These are phyloP conservation scores for Amniculicola lignicola DNA, from an alignment of 495 filamentous ascomycete genomes.

Conservation along the genomic window DNA sequence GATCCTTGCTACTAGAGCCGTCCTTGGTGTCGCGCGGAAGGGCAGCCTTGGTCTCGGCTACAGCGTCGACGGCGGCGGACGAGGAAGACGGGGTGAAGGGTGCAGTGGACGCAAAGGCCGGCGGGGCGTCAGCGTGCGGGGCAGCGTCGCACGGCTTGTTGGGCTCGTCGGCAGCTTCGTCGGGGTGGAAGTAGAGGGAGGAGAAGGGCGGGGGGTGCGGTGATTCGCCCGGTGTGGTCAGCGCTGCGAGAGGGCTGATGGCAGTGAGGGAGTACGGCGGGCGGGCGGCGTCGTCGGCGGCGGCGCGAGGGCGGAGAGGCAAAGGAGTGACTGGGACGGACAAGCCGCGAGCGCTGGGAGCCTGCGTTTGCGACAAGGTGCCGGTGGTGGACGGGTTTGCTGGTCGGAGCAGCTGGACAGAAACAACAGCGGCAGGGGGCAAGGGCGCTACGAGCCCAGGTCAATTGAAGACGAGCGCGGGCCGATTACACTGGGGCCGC, in stretches of 20 bases:
- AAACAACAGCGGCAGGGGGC: no score
- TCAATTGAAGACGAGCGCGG: slow-evolving; percentile 12
- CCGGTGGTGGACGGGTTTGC: slow-evolving; percentile 34
- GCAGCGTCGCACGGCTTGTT: slow-evolving; percentile 56
- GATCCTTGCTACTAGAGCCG: slow-evolving; percentile 61
- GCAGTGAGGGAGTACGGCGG: slow-evolving; percentile 54
- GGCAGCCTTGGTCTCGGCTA: slow-evolving; percentile 80
- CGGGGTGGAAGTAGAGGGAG: slow-evolving; percentile 55
- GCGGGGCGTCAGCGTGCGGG: slow-evolving; percentile 39
- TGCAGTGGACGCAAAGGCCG: slow-evolving; percentile 53
- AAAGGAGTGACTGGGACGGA: slow-evolving; percentile 54
- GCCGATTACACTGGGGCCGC: slow-evolving; percentile 13
- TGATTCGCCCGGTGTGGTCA: slow-evolving; percentile 53
- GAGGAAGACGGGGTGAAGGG: slow-evolving; percentile 41
- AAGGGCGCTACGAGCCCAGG: slow-evolving; percentile 26
- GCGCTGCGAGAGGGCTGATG: slow-evolving; percentile 9
- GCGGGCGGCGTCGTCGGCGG: slow-evolving; percentile 45
- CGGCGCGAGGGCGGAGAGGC: slow-evolving; percentile 3
- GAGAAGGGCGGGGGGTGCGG: slow-evolving; percentile 62
- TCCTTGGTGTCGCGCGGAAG: slow-evolving; percentile 77
- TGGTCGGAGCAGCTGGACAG: slow-evolving; percentile 31
- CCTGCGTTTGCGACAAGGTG: slow-evolving; percentile 70
- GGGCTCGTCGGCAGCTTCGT: slow-evolving; percentile 44
- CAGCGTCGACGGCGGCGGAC: slow-evolving; percentile 46
- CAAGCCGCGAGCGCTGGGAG: slow-evolving; percentile 59